A percentile compares a stretch with the other conserved stretches of the same genome.
phyloP scores from a whole-genome alignment of 2,329 filamentous ascomycete genomes.

The Curvularia verruculosa region DNA sequence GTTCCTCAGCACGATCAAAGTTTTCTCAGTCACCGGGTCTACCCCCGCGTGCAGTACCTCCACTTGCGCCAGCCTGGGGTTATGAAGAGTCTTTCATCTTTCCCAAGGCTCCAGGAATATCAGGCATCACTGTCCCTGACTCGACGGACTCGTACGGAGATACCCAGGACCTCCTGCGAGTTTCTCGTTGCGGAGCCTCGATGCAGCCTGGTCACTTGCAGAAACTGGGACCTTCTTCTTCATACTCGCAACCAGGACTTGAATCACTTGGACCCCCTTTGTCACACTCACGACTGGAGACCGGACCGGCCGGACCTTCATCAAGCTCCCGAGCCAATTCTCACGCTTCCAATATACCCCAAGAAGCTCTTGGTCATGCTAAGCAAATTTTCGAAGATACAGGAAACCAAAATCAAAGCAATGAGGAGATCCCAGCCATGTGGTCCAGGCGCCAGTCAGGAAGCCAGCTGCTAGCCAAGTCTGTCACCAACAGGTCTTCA shows the following conservation, averaged over 20 bases:
- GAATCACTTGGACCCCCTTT: slow-evolving; percentile 30
- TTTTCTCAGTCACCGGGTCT: slow-evolving; percentile 23
- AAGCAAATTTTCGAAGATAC: slow-evolving; percentile 38
- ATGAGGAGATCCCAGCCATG: slow-evolving; percentile 39
- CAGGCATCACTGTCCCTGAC: slow-evolving; percentile 32
- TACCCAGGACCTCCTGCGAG: slow-evolving; percentile 40
- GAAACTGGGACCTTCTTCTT: slow-evolving; percentile 30
- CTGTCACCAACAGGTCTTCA: slow-evolving; percentile 5
- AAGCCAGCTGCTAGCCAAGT: slow-evolving; percentile 30
- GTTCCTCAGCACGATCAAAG: slow-evolving; percentile 9
- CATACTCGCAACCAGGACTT: slow-evolving; percentile 27
- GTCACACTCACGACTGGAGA: slow-evolving; percentile 35
- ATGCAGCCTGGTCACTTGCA: slow-evolving; percentile 3
- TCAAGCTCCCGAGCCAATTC: too few species aligned
- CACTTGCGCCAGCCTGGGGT: slow-evolving; percentile 38
- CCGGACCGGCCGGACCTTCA: neutral
- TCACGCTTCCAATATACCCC: slow-evolving; percentile 25
- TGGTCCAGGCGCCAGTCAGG: slow-evolving; percentile 41
- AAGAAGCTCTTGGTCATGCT: slow-evolving; percentile 38
- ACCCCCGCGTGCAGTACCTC: slow-evolving; percentile 33
- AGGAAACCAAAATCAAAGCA: slow-evolving; percentile 4
- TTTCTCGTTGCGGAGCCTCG: slow-evolving; percentile 21
- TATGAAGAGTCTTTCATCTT: slow-evolving; percentile 19
- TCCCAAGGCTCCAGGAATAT: slow-evolving; percentile 18
- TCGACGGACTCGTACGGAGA: slow-evolving; percentile 47